Conservation (phyloP, 176 grass and related monocot species). For the Aegilops sharonensis region DNA sequence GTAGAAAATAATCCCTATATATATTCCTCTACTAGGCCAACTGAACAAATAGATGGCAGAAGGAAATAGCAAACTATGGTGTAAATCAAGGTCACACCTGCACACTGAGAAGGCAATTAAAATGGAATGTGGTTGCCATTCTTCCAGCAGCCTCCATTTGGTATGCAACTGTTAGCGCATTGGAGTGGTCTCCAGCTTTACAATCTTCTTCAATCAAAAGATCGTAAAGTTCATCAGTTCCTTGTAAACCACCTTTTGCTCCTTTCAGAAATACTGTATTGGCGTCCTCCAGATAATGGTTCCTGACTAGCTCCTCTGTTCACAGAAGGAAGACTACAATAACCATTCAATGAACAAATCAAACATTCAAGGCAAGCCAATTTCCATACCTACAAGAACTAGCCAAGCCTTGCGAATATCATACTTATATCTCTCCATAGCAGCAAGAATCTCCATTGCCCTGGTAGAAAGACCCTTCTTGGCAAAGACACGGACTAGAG, state of each 20-base stretch:
- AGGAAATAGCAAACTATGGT: neutral
- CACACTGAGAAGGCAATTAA: slow-evolving; percentile 97
- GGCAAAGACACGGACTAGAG: slow-evolving; percentile 86
- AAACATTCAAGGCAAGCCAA: slow-evolving; percentile 12
- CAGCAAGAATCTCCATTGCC: slow-evolving; percentile 96
- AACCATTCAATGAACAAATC: slow-evolving; percentile 24
- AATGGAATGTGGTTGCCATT: slow-evolving; percentile 99
- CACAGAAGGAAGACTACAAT: slow-evolving; percentile 34
- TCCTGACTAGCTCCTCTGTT: slow-evolving; percentile 84
- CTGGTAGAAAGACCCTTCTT: slow-evolving; percentile 84
- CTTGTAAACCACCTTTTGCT: slow-evolving; percentile 75
- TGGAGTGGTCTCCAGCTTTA: slow-evolving; percentile 92
- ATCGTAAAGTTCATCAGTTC: slow-evolving; percentile 82
- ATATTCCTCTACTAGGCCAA: neutral
- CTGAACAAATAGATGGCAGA: slow-evolving; percentile 26
- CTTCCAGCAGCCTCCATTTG: slow-evolving; percentile 97
- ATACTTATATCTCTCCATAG: slow-evolving; percentile 95
- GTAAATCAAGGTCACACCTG: slow-evolving; percentile 60
- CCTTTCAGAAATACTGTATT: slow-evolving; percentile 97
- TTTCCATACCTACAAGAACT: slow-evolving; percentile 81
- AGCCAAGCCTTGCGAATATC: slow-evolving; percentile 92
- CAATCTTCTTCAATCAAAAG: slow-evolving; percentile 93
- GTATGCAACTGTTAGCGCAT: slow-evolving; percentile 95
- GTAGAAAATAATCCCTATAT: neutral
- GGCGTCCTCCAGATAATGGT: slow-evolving; percentile 74